Evolutionary conservation across 129 eudicot genomes (phyloP).

Genomic region (Centaurea solstitialis): DNA sequence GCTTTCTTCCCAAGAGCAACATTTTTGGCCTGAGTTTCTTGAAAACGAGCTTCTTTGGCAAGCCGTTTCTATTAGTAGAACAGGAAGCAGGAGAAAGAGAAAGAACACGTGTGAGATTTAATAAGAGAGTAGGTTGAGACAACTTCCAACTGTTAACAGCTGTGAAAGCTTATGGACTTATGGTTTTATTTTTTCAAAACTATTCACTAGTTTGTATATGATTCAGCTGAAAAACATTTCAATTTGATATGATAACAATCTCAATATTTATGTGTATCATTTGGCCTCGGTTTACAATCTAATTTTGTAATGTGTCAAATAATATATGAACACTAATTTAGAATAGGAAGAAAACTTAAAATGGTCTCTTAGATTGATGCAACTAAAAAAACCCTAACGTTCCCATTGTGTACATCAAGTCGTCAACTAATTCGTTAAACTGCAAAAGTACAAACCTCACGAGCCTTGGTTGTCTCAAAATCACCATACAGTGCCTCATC

Average conservation of each 20-base stretch:
- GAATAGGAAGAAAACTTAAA: not conserved
- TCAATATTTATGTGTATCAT: not conserved
- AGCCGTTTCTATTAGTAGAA: slow-evolving; percentile 71
- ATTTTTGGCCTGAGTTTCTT: slow-evolving; percentile 89
- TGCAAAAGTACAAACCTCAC: slow-evolving; percentile 70
- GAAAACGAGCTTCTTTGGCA: slow-evolving; percentile 96
- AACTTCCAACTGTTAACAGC: slow-evolving; percentile 12
- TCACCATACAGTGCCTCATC: slow-evolving; percentile 92
- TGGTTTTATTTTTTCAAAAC: not conserved
- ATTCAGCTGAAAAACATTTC: not conserved
- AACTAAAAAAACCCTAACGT: not conserved
- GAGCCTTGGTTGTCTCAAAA: slow-evolving; percentile 87
- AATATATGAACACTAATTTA: not conserved
- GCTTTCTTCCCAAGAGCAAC: slow-evolving; percentile 88
- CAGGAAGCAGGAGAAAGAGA: not conserved
- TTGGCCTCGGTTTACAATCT: not conserved
- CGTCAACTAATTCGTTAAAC: slow-evolving; percentile 8
- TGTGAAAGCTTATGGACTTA: not conserved
- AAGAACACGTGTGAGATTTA: not conserved
- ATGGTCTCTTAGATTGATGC: not conserved
- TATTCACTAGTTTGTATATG: not conserved
- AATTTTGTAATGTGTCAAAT: not conserved
- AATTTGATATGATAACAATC: not conserved
- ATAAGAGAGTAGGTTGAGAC: not conserved
- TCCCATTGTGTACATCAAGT: slow-evolving; percentile 1